A percentile compares a stretch with the other conserved stretches of the same genome.
Conservation (phyloP, 495 filamentous ascomycete genomes). For the Lasiosphaeris hirsuta region DNA sequence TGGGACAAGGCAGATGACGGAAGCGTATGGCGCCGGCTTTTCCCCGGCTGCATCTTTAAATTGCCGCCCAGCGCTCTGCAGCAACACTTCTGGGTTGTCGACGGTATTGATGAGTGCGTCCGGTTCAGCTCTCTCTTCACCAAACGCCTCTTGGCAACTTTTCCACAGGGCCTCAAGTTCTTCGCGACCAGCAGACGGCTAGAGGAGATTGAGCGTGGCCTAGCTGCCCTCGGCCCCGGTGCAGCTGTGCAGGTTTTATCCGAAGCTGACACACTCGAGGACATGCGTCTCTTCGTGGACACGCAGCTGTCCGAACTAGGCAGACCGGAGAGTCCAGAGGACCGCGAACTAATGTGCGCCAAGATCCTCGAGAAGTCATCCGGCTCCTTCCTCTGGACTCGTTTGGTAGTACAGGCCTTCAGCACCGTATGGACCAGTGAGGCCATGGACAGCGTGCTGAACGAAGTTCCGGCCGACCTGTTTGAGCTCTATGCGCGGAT, state of each 20-base stretch:
- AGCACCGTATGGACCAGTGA: conserved; percentile 26
- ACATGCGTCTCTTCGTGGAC: conserved; percentile 27
- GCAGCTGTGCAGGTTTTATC: conserved; percentile 9
- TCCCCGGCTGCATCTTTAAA: conserved; percentile 18
- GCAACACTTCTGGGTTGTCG: conserved; percentile 28
- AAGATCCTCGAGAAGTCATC: conserved; percentile 31
- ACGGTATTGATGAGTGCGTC: conserved; percentile 25
- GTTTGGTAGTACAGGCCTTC: conserved; percentile 32
- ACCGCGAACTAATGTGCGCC: conserved; percentile 22
- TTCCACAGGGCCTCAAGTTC: conserved; percentile 13
- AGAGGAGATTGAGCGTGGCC: conserved; percentile 21
- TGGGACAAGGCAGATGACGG: conserved; percentile 21
- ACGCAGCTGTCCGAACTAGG: conserved; percentile 19
- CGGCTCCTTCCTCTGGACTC: conserved; percentile 35
- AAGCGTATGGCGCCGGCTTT: conserved; percentile 23
- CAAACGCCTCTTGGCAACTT: conserved; percentile 10
- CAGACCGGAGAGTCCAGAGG: conserved; percentile 12
- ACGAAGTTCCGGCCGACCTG: conserved; percentile 23
- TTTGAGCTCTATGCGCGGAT: conserved; percentile 27
- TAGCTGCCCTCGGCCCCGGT: conserved; percentile 14
- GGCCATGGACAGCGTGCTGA: conserved; percentile 25
- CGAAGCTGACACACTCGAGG: conserved; percentile 22
- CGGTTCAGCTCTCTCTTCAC: conserved; percentile 16
- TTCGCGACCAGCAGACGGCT: conserved; percentile 26
- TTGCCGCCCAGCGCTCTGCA: neutral